phyloP scores from a whole-genome alignment of 805 yeast species.

The Blastobotrys chiropterorum region DNA sequence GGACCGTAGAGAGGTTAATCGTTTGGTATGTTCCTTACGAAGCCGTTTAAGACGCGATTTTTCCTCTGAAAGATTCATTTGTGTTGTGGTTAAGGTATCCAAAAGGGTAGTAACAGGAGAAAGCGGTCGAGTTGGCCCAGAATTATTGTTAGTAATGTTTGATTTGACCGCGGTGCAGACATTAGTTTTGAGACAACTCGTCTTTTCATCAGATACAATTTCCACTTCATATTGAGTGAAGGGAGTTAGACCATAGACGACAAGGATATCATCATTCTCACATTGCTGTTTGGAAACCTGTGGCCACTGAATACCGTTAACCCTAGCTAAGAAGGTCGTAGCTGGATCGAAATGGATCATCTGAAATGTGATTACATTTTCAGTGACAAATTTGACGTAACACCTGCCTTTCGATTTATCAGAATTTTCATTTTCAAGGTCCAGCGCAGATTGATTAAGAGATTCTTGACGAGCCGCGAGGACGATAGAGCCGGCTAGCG shows the following conservation, averaged over 20 bases:
- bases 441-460: background rate
- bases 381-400: slow-evolving; percentile 26
- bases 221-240: slow-evolving; percentile 57
- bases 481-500: slow-evolving; percentile 29
- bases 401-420: slow-evolving; percentile 10
- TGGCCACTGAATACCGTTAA: slow-evolving; percentile 66
- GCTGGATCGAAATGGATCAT: slow-evolving; percentile 17
- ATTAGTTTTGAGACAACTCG: background rate
- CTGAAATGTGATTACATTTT: slow-evolving; percentile 30
- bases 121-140: slow-evolving; percentile 31
- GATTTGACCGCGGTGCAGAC: slow-evolving; percentile 1
- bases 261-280: slow-evolving; percentile 27
- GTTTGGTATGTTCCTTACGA: slow-evolving; percentile 53
- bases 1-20: slow-evolving; percentile 42
- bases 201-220: slow-evolving; percentile 19
- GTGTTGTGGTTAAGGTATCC: slow-evolving; percentile 59
- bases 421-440: background rate
- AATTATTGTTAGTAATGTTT: slow-evolving; percentile 1
- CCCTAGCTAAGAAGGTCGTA: slow-evolving; percentile 33
- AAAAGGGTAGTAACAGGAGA: slow-evolving; percentile 61
- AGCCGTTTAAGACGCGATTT: slow-evolving; percentile 50
- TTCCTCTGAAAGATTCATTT: slow-evolving; percentile 52
- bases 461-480: slow-evolving; percentile 30
- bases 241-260: slow-evolving; percentile 61
- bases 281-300: slow-evolving; percentile 39